phyloP scores from a whole-genome alignment of 139 green algal genomes.

The Deuterostichococcus epilithicus region DNA sequence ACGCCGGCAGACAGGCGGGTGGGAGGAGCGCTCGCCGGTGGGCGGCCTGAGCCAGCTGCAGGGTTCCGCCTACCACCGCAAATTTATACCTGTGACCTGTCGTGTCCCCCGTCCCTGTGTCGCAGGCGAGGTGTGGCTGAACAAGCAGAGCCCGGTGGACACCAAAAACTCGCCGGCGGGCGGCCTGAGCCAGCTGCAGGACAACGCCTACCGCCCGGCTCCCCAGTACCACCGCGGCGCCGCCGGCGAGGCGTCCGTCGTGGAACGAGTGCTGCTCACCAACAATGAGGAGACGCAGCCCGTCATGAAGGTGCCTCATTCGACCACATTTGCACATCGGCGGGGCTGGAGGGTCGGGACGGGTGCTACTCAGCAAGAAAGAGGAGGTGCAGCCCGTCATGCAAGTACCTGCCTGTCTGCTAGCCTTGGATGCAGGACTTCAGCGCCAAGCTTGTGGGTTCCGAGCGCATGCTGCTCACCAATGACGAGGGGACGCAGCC shows the following conservation, averaged over 20 bases:
- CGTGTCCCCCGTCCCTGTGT: too few species aligned
- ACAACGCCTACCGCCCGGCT: conserved; percentile 42
- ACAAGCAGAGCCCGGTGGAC: conserved; percentile 89
- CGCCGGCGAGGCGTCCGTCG: conserved; percentile 68
- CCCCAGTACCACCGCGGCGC: conserved; percentile 69
- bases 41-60: conserved; percentile 52
- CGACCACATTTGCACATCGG: too few species aligned
- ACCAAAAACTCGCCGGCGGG: conserved; percentile 61
- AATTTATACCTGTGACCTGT: too few species aligned
- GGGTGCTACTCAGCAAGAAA: too few species aligned
- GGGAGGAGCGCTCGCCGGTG: conserved; percentile 32
- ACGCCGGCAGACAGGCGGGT: too few species aligned
- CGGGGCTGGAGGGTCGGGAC: too few species aligned
- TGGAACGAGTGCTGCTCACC: conserved; percentile 95
- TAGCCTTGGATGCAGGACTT: too few species aligned
- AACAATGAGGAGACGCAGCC: conserved; percentile 87
- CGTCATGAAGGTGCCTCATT: conserved; percentile 79
- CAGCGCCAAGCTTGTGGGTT: too few species aligned
- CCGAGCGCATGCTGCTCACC: too few species aligned
- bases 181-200: conserved; percentile 57
- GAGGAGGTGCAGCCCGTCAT: too few species aligned
- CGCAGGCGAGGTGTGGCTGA: conserved; percentile 73
- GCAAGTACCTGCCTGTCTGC: too few species aligned
- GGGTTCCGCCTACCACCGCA: conserved; percentile 50
- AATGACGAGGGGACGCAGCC: too few species aligned